Base-by-base conservation (phyloP, 805 yeast genomes). In the Dipodascus albidus region DNA sequence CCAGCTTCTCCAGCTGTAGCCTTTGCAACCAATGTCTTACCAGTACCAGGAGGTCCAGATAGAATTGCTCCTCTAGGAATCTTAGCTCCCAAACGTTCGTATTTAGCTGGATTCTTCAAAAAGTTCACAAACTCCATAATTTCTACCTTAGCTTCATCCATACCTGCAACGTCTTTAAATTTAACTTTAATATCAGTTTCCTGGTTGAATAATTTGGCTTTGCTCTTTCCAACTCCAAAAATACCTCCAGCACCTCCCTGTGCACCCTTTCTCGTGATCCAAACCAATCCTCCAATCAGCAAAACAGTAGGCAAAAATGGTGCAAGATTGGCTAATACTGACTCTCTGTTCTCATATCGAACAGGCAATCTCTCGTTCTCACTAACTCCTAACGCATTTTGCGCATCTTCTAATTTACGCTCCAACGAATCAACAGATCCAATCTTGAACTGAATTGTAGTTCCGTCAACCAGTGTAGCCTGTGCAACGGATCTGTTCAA, bases 1-100 rank as follows among this genome's bases (percentile, higher is more conserved):
- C 93, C 95, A 0, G 99, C 99, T 69, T 93, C 99, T 60, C 99
- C 99, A 1, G 99, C 99, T 50, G 98, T 93, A 3, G 99, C 99
- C 66, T 88, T 91, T 11, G 99, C 99, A 51, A 93, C 73, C 52
- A 93, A 74, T 0, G 99, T 93, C 68, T 93, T 93, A 81, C 99
- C 99, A 8, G 99, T 93, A 74, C 99, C 99, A 51, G 99, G 99
- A 17, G 99, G 96, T 50, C 99, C 99, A 1, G 96, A 85, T 54
- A 93, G 73, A 56, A 93, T 87, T 8, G 99, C 99, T 61, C 99
- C 99, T 66, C 98, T 81, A 50, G 99, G 99, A 60, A 93, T 93
- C 67, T 89, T 87, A 42, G 98, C 99, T 42, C 99, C 99, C 54
- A 93, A 74, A 56, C 81, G 80, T 67, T 90, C 97, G 69, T 90